A percentile compares a stretch with the other conserved stretches of the same genome.
These are phyloP conservation scores for Rugonectria rugulosa DNA, from an alignment of 2,329 filamentous ascomycete species.

Conservation along the genomic window DNA sequence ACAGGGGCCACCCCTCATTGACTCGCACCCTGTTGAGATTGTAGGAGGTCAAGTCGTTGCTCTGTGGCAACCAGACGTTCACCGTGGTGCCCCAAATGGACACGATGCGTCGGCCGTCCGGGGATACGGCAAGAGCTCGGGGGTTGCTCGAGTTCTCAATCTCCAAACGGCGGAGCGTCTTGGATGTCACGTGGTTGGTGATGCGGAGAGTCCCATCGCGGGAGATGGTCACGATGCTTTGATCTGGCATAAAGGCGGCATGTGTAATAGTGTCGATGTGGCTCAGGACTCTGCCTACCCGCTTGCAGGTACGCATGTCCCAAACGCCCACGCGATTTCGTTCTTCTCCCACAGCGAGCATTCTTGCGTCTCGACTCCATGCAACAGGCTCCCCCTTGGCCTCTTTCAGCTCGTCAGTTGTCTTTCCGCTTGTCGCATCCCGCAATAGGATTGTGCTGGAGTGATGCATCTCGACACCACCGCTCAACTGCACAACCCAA, in stretches of 20 bases:
- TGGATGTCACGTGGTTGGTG: slow-evolving; percentile 41
- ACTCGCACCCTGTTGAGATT: slow-evolving; percentile 43
- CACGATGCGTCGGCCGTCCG: slow-evolving; percentile 44
- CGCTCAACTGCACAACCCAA: slow-evolving; percentile 41
- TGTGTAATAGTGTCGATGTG: slow-evolving; percentile 50
- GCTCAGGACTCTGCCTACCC: slow-evolving; percentile 42
- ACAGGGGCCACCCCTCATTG: slow-evolving; percentile 51
- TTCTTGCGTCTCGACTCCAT: slow-evolving; percentile 44
- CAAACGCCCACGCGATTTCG: slow-evolving; percentile 42
- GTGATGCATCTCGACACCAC: slow-evolving; percentile 43
- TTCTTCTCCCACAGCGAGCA: slow-evolving; percentile 43
- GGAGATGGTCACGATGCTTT: slow-evolving; percentile 45
- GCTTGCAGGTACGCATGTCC: slow-evolving; percentile 40
- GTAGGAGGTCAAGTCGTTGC: slow-evolving; percentile 46
- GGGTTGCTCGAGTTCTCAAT: slow-evolving; percentile 42
- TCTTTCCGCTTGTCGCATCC: slow-evolving; percentile 43
- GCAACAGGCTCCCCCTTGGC: slow-evolving; percentile 39
- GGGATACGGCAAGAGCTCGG: slow-evolving; percentile 44
- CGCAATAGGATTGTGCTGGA: slow-evolving; percentile 42
- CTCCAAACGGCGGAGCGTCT: slow-evolving; percentile 49
- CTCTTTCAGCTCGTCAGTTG: slow-evolving; percentile 42
- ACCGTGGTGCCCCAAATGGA: slow-evolving; percentile 50
- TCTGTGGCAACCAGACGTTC: slow-evolving; percentile 46
- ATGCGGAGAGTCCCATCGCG: slow-evolving; percentile 49
- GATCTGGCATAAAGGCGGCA: slow-evolving; percentile 44